A percentile compares a stretch with the other conserved stretches of the same genome.
These are phyloP conservation scores for Penicillium paneum DNA, from an alignment of 2,329 filamentous ascomycete species.

Conservation along the genomic window DNA sequence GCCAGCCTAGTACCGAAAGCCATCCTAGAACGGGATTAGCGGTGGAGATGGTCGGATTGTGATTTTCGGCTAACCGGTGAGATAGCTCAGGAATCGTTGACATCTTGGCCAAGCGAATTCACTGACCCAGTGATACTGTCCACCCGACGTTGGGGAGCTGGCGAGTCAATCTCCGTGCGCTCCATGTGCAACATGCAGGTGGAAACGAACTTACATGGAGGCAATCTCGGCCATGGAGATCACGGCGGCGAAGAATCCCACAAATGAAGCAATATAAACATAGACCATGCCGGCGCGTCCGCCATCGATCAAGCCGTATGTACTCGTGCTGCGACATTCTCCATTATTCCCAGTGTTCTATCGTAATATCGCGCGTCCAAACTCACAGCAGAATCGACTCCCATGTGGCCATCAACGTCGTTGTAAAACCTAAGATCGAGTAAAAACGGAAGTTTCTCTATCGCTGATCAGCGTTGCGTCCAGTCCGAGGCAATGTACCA, in stretches of 20 bases:
- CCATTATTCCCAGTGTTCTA: constrained; percentile 1
- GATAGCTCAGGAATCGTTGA: constrained; percentile 37
- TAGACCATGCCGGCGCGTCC: constrained; percentile 40
- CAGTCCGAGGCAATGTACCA: not conserved
- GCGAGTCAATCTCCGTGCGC: constrained; percentile 1
- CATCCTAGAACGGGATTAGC: constrained; percentile 25
- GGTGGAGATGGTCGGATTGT: not conserved
- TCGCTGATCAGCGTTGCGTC: constrained; percentile 12
- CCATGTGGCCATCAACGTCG: constrained; percentile 42
- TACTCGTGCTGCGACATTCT: constrained; percentile 22
- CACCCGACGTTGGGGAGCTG: constrained; percentile 39
- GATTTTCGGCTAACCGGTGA: constrained; percentile 28
- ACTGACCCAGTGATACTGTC: constrained; percentile 43
- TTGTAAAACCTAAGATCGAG: constrained; percentile 41
- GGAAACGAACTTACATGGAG: constrained; percentile 31
- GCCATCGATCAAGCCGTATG: constrained; percentile 30
- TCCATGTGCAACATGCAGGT: not conserved
- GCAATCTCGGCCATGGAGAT: constrained; percentile 42
- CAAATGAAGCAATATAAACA: constrained; percentile 35
- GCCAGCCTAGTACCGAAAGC: constrained; percentile 40
- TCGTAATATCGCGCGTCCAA: not conserved
- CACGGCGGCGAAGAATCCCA: constrained; percentile 39
- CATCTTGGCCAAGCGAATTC: constrained; percentile 36
- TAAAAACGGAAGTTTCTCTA: constrained; percentile 42
- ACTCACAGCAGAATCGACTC: constrained; percentile 40